phyloP scores from a whole-genome alignment of 2,329 filamentous ascomycete genomes.

The Calonectria montana region DNA sequence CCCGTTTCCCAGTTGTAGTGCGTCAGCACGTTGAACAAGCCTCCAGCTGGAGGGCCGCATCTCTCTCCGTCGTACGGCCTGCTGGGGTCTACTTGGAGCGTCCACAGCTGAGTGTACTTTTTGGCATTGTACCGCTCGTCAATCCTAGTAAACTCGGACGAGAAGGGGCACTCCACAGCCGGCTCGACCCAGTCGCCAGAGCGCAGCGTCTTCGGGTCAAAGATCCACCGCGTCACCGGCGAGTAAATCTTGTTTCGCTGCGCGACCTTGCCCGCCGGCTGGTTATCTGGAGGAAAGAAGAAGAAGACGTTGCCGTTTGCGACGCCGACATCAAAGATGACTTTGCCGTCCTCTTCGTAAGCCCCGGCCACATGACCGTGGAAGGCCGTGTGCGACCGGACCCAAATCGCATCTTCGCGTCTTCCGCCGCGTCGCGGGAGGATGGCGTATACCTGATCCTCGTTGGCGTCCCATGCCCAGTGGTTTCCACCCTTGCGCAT shows the following conservation, averaged over 20 bases:
- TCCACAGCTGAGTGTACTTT: constrained; percentile 17
- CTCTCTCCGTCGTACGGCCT: background rate
- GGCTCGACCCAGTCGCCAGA: background rate
- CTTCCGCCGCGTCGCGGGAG: background rate
- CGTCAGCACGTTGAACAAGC: constrained; percentile 3
- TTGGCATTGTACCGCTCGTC: constrained; percentile 15
- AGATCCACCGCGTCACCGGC: background rate
- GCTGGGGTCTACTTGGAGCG: background rate
- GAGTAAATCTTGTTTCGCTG: background rate
- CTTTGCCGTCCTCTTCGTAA: constrained; percentile 21
- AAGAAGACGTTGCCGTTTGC: constrained; percentile 26
- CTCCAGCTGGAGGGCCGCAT: constrained; percentile 17
- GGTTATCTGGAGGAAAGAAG: constrained; percentile 5
- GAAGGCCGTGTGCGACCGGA: constrained; percentile 17
- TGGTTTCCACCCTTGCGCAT: background rate
- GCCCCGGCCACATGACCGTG: constrained; percentile 23
- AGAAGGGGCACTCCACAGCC: background rate
- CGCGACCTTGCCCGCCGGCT: too few relatives aligned
- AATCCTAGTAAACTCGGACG: constrained; percentile 13
- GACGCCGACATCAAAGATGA: constrained; percentile 17
- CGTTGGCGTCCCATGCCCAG: constrained; percentile 4
- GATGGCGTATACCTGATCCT: background rate
- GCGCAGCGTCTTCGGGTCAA: background rate
- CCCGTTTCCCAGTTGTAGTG: constrained; percentile 20
- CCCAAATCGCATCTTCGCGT: background rate